A percentile compares a stretch with the other conserved stretches of the same genome.
phyloP scores from a whole-genome alignment of 345 rosid genomes.

The Gossypium bickii region DNA sequence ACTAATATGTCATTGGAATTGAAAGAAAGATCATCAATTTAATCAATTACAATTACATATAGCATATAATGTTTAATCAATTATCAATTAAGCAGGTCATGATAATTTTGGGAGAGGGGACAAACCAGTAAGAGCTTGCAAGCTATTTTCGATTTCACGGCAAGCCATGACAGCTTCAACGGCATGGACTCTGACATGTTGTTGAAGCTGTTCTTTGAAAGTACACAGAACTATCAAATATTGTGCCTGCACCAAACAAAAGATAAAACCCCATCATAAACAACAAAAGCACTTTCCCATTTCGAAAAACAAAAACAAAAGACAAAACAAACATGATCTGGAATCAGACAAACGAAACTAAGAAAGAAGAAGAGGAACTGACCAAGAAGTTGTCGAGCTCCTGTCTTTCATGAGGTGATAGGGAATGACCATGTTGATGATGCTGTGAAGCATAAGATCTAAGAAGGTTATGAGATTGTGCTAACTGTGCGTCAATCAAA shows the following conservation, averaged over 20 bases:
- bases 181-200: slow-evolving; percentile 96
- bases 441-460: slow-evolving; percentile 73
- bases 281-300: slow-evolving; percentile 5
- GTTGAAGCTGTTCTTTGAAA: slow-evolving; percentile 97
- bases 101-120: not conserved
- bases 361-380: not conserved
- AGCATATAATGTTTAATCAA: not conserved
- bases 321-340: not conserved
- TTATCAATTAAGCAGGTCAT: not conserved
- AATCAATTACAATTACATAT: not conserved
- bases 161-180: slow-evolving; percentile 99
- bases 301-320: not conserved
- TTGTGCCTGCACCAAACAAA: slow-evolving; percentile 54
- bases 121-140: slow-evolving; percentile 89
- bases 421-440: slow-evolving; percentile 35
- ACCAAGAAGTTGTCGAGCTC: slow-evolving; percentile 96
- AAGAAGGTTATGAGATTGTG: slow-evolving; percentile 75
- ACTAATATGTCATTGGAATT: not conserved
- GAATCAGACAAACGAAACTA: not conserved
- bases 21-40: not conserved
- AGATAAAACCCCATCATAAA: not conserved
- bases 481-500: slow-evolving; percentile 83
- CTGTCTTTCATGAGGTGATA: slow-evolving; percentile 72
- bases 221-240: slow-evolving; percentile 85
- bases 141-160: slow-evolving; percentile 88